Evolutionary conservation across 768 basidiomycete species (phyloP).

Genomic region (Rhodotorula diobovata): DNA sequence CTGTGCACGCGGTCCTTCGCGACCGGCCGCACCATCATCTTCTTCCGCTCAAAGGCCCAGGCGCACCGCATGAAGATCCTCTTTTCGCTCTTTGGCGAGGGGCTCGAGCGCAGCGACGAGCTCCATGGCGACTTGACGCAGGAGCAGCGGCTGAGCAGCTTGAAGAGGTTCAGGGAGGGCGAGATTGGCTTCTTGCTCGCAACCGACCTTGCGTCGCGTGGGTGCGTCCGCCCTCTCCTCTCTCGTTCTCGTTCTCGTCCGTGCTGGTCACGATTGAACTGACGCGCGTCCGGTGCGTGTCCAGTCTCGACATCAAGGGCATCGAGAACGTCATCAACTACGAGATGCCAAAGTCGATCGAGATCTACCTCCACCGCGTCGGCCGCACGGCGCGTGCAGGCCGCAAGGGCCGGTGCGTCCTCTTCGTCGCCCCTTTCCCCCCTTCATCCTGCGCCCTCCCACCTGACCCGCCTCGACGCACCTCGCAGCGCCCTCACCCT

Average conservation of each 20-base stretch:
- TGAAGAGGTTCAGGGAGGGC: slow-evolving; percentile 82
- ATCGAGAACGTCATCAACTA: slow-evolving; percentile 98
- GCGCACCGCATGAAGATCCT: slow-evolving; percentile 95
- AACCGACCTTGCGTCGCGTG: slow-evolving; percentile 79
- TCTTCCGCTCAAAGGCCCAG: slow-evolving; percentile 91
- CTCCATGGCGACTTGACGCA: slow-evolving; percentile 93
- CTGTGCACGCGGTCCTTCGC: slow-evolving; percentile 86
- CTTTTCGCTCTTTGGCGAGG: slow-evolving; percentile 71
- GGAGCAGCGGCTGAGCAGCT: slow-evolving; percentile 86
- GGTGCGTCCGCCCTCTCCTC: slow-evolving; percentile 13
- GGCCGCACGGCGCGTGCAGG: slow-evolving; percentile 56
- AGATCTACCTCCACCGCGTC: slow-evolving; percentile 89
- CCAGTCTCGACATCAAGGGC: slow-evolving; percentile 87
- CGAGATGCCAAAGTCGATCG: slow-evolving; percentile 90
- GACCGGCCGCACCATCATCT: slow-evolving; percentile 71
- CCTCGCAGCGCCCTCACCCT: slow-evolving; percentile 75
- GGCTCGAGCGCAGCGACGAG: slow-evolving; percentile 57
- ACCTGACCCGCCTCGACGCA: not conserved
- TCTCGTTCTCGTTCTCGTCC: not conserved
- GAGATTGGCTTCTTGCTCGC: slow-evolving; percentile 88
- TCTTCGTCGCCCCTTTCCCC: not conserved
- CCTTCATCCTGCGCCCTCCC: not conserved
- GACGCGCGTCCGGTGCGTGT: slow-evolving; percentile 38
- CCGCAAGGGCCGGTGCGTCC: slow-evolving; percentile 73
- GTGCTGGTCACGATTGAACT: not conserved